Base-by-base conservation (phyloP, 805 yeast species). In the Ogataea methanolica region DNA sequence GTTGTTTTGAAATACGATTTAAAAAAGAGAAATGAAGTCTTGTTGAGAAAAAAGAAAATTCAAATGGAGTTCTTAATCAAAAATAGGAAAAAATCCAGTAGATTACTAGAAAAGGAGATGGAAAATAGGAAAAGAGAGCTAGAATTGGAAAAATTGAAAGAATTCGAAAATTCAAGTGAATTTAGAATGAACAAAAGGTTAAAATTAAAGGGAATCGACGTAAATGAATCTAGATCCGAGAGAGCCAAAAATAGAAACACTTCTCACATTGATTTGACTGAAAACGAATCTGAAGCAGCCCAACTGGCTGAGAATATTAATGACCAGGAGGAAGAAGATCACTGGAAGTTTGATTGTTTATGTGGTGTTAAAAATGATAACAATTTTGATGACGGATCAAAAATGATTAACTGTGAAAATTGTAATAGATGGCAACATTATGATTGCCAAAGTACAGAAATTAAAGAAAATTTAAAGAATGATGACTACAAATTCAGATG, bases 11-110 rank as follows among this genome's bases (percentile, higher is more conserved):
- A 54, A 8, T 72, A 70, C 48, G 88, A 83, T 57, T 54, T 78
- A 36, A 74, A 72, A 48, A 79, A 79, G 55, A 68, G 88, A 52
- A 77, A 73, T 55, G 74, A 73, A 49, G 68, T 80, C 16, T 60
- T 75, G 29, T 78, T 78, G 52, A 70, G 85, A 55, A 78, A 74
- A 54, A 82, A 79, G 60, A 88, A 83, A 47, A 74, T 78, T 41
- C 82, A 85, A 53, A 72, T 86, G 74, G 79, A 78, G 42, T 76
- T 75, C 21, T 62, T 87, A 46, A 65, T 87, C 58, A 82, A 82
- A 4, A 78, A 85, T 47, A 74, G 94, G 57, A 86, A 87, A 57
- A 73, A 88, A 54, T 85, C 92, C 0, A 79, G 89, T 1, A 74
- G 94, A 64, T 64, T 87, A 39, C 87, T 83, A 54, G 85, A 85